Conservation (phyloP, 345 rosid species). For the Chamaenerion angustifolium region DNA sequence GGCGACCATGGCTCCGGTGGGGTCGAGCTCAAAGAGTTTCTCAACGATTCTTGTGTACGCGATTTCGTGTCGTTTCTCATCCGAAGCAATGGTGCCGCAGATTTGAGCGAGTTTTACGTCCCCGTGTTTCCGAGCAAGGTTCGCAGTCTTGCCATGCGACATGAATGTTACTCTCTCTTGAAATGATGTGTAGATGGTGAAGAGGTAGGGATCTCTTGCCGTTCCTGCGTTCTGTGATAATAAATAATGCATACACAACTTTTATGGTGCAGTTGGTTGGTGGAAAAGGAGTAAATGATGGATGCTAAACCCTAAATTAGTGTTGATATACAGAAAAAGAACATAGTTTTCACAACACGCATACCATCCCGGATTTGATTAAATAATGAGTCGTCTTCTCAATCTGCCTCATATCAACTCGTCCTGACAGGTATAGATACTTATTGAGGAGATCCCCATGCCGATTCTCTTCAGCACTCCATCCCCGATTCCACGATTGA, state of each 20-base stretch:
- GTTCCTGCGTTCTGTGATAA: constrained; percentile 18
- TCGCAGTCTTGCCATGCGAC: constrained; percentile 3
- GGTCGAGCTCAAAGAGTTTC: constrained; percentile 6
- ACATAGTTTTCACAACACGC: no score
- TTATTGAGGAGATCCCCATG: constrained; percentile 58
- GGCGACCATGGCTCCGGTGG: neutral
- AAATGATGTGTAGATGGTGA: constrained; percentile 83
- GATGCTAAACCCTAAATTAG: no score
- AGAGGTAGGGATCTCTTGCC: constrained; percentile 74
- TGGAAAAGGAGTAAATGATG: no score
- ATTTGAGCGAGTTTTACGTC: neutral
- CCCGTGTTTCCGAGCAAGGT: neutral
- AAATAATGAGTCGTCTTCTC: constrained; percentile 63
- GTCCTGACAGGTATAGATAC: constrained; percentile 52
- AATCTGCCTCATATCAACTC: constrained; percentile 55
- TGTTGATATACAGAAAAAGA: constrained; percentile 32
- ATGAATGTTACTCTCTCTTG: constrained; percentile 55
- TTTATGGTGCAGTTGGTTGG: no score
- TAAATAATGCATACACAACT: no score
- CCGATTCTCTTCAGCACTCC: constrained; percentile 71
- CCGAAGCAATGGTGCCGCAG: no score
- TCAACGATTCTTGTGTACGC: neutral
- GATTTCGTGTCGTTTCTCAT: constrained; percentile 1
- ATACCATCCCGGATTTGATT: constrained; percentile 64
- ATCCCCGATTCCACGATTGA: constrained; percentile 54